Conservation (phyloP, 2,329 filamentous ascomycete species). For the Paecilomyces variotii region DNA sequence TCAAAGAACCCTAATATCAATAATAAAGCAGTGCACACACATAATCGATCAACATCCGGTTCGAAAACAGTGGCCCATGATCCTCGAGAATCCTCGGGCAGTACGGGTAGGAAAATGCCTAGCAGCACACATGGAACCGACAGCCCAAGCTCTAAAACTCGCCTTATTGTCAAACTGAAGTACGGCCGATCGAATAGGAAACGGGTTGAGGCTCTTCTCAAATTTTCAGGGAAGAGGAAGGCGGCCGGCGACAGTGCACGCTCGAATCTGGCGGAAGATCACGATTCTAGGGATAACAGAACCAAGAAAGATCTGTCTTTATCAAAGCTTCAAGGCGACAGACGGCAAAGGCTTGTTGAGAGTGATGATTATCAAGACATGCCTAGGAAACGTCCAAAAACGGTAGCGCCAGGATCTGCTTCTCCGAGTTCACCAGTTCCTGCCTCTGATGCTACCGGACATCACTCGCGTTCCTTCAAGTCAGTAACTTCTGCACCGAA, state of each 20-base stretch:
- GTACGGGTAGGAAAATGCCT: neutral
- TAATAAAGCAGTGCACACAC: conserved; percentile 3
- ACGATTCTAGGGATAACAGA: conserved; percentile 11
- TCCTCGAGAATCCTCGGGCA: neutral
- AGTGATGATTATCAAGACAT: conserved; percentile 18
- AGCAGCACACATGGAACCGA: neutral
- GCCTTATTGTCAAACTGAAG: conserved; percentile 42
- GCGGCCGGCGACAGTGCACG: conserved; percentile 15
- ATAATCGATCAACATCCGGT: neutral
- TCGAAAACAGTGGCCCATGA: neutral
- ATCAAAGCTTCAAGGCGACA: conserved; percentile 12
- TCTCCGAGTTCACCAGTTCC: conserved; percentile 19
- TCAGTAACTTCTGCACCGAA: conserved; percentile 32
- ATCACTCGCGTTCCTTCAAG: conserved; percentile 12
- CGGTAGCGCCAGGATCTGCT: neutral
- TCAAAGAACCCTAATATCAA: conserved; percentile 7
- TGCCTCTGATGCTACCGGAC: conserved; percentile 24
- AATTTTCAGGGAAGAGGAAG: conserved; percentile 34
- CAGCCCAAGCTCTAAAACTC: conserved; percentile 12
- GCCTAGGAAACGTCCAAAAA: conserved; percentile 27
- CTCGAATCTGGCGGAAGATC: conserved; percentile 14
- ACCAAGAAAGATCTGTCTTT: conserved; percentile 10
- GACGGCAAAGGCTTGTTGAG: conserved; percentile 15
- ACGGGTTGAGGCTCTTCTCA: conserved; percentile 40
- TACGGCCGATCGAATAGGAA: conserved; percentile 44